Conservation (phyloP, 2,329 filamentous ascomycete genomes). For the Alternaria sp. region DNA sequence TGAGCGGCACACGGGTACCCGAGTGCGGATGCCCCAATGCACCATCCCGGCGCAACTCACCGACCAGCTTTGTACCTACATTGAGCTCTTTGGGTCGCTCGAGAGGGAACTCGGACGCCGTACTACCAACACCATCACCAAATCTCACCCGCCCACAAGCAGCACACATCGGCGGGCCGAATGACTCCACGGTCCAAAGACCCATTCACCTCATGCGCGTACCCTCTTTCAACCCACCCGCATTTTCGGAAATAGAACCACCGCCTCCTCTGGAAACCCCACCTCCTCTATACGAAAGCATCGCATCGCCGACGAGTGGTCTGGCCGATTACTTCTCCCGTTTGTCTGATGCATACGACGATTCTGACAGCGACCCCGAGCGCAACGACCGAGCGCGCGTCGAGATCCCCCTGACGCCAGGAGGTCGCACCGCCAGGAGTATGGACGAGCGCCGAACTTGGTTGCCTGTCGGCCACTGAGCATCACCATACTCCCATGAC, state of each 20-base stretch:
- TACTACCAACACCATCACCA: conserved; percentile 25
- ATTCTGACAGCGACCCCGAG: conserved; percentile 65
- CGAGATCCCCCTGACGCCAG: conserved; percentile 68
- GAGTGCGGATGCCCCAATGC: conserved; percentile 73
- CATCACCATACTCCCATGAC: conserved; percentile 32
- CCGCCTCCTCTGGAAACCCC: conserved; percentile 78
- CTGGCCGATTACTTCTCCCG: conserved; percentile 88
- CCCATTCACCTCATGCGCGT: conserved; percentile 85
- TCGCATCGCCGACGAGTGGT: conserved; percentile 73
- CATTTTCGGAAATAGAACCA: conserved; percentile 81
- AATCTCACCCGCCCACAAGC: conserved; percentile 59
- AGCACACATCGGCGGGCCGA: conserved; percentile 54
- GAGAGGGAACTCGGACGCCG: conserved; percentile 34
- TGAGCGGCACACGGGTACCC: conserved; percentile 44
- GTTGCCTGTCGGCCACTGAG: conserved; percentile 53
- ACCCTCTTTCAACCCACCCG: conserved; percentile 86
- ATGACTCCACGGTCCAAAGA: conserved; percentile 59
- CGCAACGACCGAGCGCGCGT: conserved; percentile 49
- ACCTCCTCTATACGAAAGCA: conserved; percentile 81
- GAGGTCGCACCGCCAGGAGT: conserved; percentile 65
- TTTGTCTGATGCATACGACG: conserved; percentile 67
- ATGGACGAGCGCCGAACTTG: conserved; percentile 68
- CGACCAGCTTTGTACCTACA: conserved; percentile 61
- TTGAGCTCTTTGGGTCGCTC: conserved; percentile 61
- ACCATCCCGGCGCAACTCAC: conserved; percentile 56